Conservation (phyloP, 2,329 filamentous ascomycete species). For the Apiospora saccharicola region DNA sequence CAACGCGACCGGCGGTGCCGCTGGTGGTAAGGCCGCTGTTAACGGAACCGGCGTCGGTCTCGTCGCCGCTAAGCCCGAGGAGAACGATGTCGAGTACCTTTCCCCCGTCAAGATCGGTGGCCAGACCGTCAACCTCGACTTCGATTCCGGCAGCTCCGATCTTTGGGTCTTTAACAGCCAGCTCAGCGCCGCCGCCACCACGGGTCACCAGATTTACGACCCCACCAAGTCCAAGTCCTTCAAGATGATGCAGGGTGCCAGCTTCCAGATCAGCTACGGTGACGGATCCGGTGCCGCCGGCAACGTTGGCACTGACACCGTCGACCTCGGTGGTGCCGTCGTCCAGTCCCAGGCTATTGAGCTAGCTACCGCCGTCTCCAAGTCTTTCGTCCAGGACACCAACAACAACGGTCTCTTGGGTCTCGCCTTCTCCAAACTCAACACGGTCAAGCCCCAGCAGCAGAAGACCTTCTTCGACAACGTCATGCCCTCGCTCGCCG, state of each 20-base stretch:
- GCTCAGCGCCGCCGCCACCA: slow-evolving; percentile 36
- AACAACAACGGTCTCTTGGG: slow-evolving; percentile 44
- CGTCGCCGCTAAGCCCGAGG: slow-evolving; percentile 38
- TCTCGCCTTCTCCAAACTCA: slow-evolving; percentile 43
- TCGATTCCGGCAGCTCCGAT: slow-evolving; percentile 46
- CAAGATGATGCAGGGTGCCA: slow-evolving; percentile 39
- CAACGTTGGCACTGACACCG: slow-evolving; percentile 44
- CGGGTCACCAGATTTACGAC: slow-evolving; percentile 41
- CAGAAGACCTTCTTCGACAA: slow-evolving; percentile 48
- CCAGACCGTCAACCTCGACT: slow-evolving; percentile 43
- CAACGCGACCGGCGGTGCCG: slow-evolving; percentile 25
- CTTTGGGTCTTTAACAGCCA: slow-evolving; percentile 47
- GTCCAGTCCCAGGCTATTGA: slow-evolving; percentile 43
- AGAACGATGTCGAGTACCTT: slow-evolving; percentile 43
- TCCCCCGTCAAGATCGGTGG: slow-evolving; percentile 44
- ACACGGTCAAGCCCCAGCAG: slow-evolving; percentile 40
- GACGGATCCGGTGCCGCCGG: slow-evolving; percentile 45
- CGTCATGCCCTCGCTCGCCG: slow-evolving; percentile 38
- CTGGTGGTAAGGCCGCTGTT: slow-evolving; percentile 30
- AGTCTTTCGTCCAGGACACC: slow-evolving; percentile 42
- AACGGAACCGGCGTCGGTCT: slow-evolving; percentile 36
- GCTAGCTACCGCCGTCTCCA: slow-evolving; percentile 39
- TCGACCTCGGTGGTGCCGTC: slow-evolving; percentile 43
- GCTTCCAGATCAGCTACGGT: slow-evolving; percentile 43
- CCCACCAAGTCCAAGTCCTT: slow-evolving; percentile 40